Base-by-base conservation (phyloP, 2,329 filamentous ascomycete genomes). In the Aspergillus neoniger region DNA sequence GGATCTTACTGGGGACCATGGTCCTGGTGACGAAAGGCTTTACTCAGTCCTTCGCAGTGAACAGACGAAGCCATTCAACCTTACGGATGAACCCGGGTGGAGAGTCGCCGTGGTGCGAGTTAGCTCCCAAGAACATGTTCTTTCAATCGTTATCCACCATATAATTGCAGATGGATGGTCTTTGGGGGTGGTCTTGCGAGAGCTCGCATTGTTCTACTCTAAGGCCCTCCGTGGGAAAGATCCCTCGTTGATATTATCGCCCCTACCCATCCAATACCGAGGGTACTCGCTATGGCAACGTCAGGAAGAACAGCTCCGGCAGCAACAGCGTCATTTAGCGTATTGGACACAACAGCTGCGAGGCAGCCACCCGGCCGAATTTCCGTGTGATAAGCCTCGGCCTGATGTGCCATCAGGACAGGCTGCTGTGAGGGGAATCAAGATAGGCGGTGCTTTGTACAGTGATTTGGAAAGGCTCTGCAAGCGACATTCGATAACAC, bases 151-250 rank as follows among this genome's bases (percentile, higher is more conserved):
- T 4, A n/a, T 60, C 1, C 52, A 60, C 39, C 58, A 56, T 47
- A 60, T 60, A 10, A 52, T 60, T 15, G 48, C 28, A 10, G 58
- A 60, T 38, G 58, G 53, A 4, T 60, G 58, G 58, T 60, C 58
- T 1, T 19, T 60, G 17, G 58, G 36, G 5, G 23, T 60, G 5
- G 12, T 60, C 4, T 4, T 47, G 12, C 55, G 49, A 9, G 44
- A 48, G 21, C 44, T 60, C 7, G 15, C 15, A 14, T n/a, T 21
- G 6, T 43, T 44, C 36, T 60, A 60, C 21, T 48, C 36, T 10
- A 53, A 53, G 23, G 25, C 5, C 10, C 5, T 56, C 17, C 50
- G 14, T 7, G 58, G 44, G 2, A 38, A 36, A 7, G 19, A 17
- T 28, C 12, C 48, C 28, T 4, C 25, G 28, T 15, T 44, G n/a